Evolutionary conservation across 805 yeast species (phyloP), one percentile per base, ranked within the genome.

Genomic region (Hanseniaspora valbyensis): DNA sequence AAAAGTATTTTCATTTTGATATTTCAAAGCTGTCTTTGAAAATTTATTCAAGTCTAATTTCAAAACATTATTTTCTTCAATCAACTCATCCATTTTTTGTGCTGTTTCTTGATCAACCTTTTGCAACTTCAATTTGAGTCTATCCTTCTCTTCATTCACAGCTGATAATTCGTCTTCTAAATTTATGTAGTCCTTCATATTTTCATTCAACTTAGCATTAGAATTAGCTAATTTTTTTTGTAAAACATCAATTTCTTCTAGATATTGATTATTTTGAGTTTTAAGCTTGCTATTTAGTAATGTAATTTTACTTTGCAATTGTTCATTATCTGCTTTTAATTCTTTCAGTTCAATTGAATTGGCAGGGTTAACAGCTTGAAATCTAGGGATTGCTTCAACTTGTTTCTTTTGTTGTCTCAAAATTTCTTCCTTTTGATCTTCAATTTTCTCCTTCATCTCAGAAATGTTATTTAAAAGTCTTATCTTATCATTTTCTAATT

Each of bases 11-110:
- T 59, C 59, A 22, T 61, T 56, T 19, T 59, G 65, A 41, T 29
- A 57, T 40, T 48, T 66, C 58, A 52, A 63, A 44, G 56, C 64
- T 55, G 50, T 60, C 53, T 56, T 64, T 54, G 56, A 60, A 62
- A 54, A 60, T 60, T 46, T 58, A 53, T 28, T 38, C 16, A 52
- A 59, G 45, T 58, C 71, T 63, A 36, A 58, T 56, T 57, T 65
- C 58, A 53, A 57, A 56, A 53, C 48, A 9, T 49, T 18, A 22
- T 56, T 37, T 24, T 52, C 70, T 66, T 55, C 56, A 21, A 51
- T 44, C 18, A 44, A 18, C 3, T 26, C 25, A 8, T 38, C 38
- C 24, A 41, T 21, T 10, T 44, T 50, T 14, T 37, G 28, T 4
- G 49, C 22, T 1, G 22, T n/a, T 22, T 38, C 22, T 12, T 32